These are phyloP conservation scores for Lipomyces yamadae DNA, from an alignment of 805 yeast genomes.

Conservation along the genomic window DNA sequence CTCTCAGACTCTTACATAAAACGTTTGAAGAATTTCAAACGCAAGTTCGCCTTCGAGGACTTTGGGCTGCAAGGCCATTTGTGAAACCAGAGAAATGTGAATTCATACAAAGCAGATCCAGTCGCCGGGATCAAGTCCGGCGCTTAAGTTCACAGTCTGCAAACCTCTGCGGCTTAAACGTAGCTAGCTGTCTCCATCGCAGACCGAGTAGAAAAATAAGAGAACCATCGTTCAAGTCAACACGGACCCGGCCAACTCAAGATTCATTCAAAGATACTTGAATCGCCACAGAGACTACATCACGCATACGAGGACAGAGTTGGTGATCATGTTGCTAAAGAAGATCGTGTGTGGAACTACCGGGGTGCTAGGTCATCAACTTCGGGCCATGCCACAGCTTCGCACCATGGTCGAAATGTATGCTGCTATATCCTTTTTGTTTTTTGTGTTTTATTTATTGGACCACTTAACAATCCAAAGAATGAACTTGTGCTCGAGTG, in stretches of 20 bases:
- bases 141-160: too few species aligned
- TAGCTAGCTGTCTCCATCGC: too few species aligned
- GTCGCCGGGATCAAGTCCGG: too few species aligned
- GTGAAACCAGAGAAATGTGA: too few species aligned
- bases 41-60: too few species aligned
- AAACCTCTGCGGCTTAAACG: too few species aligned
- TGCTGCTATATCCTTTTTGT: not conserved
- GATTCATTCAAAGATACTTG: not conserved
- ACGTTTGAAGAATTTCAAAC: too few species aligned
- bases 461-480: not conserved
- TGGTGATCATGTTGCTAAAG: not conserved
- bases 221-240: not conserved
- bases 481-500: not conserved
- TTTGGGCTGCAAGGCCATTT: too few species aligned
- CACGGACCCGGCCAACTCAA: not conserved
- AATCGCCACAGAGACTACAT: not conserved
- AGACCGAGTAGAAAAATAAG: too few species aligned
- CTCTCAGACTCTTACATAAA: too few species aligned
- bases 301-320: not conserved
- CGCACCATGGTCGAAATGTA: constrained; percentile 2
- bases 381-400: not conserved
- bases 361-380: not conserved
- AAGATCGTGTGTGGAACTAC: not conserved
- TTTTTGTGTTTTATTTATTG: not conserved
- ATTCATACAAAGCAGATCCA: too few species aligned